phyloP scores from a whole-genome alignment of 345 rosid species.

The Hevea brasiliensis region DNA sequence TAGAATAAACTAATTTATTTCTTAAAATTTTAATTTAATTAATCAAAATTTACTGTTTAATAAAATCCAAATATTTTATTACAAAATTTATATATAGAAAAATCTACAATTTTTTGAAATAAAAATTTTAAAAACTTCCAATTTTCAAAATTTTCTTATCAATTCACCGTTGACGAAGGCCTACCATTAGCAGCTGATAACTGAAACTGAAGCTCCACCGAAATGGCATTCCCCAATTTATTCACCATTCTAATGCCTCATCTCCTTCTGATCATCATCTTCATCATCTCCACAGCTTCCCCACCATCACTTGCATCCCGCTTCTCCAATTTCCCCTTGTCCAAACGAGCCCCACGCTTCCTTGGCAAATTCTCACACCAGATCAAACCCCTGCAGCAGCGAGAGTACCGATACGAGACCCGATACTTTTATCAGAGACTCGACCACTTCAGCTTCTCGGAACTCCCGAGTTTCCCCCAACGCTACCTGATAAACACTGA shows the following conservation, averaged over 20 bases:
- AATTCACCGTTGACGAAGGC: too few relatives aligned
- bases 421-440: slow-evolving; percentile 58
- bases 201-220: not conserved
- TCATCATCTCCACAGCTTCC: slow-evolving; percentile 18
- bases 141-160: too few relatives aligned
- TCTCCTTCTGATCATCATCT: slow-evolving; percentile 11
- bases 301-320: slow-evolving; percentile 23
- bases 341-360: slow-evolving; percentile 41
- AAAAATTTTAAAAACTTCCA: too few relatives aligned
- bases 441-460: slow-evolving; percentile 81
- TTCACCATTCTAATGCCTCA: not conserved
- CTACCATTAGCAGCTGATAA: not conserved
- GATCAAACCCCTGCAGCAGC: slow-evolving; percentile 10
- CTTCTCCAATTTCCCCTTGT: slow-evolving; percentile 7
- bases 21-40: too few relatives aligned
- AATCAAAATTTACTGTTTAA: too few relatives aligned
- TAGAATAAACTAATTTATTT: too few relatives aligned
- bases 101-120: too few relatives aligned
- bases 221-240: slow-evolving; percentile 38
- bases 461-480: slow-evolving; percentile 55
- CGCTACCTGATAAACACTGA: slow-evolving; percentile 69
- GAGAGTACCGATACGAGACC: slow-evolving; percentile 55
- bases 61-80: too few relatives aligned
- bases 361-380: slow-evolving; percentile 29
- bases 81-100: too few relatives aligned